These are phyloP conservation scores for Batkoa obscura DNA, from an alignment of 371 early-diverging fungal species.

Conservation along the genomic window DNA sequence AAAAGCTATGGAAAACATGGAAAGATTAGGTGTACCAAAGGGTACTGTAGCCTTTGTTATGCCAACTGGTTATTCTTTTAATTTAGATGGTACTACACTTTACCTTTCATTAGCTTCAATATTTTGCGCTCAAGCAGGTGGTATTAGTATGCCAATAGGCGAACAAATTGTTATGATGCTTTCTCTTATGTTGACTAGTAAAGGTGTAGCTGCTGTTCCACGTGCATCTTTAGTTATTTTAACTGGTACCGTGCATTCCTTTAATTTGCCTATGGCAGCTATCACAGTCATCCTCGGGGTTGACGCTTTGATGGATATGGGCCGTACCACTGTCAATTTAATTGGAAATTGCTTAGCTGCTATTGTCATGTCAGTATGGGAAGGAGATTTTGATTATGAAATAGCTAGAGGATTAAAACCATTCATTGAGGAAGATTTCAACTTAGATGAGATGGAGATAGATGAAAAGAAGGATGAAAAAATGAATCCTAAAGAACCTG, in stretches of 20 bases:
- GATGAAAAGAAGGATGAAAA: too few species aligned
- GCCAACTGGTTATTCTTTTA: constrained; percentile 66
- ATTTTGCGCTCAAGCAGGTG: constrained; percentile 45
- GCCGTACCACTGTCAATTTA: constrained; percentile 46
- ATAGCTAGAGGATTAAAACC: background rate
- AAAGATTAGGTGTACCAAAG: constrained; percentile 45
- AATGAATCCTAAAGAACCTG: too few species aligned
- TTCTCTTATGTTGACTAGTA: constrained; percentile 48
- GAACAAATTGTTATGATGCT: constrained; percentile 50
- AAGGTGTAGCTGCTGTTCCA: constrained; percentile 68
- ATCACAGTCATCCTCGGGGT: constrained; percentile 42
- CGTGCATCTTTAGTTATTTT: constrained; percentile 49
- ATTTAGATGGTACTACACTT: constrained; percentile 62
- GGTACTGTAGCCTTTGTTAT: constrained; percentile 51
- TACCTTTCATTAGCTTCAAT: constrained; percentile 44
- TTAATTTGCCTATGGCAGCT: constrained; percentile 32
- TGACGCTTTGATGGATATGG: constrained; percentile 66
- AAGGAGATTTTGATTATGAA: constrained; percentile 27
- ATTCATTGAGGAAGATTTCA: too few species aligned
- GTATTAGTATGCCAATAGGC: constrained; percentile 25
- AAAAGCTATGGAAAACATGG: constrained; percentile 48
- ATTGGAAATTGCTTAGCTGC: constrained; percentile 55
- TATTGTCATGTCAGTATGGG: constrained; percentile 49
- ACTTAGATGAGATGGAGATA: too few species aligned
- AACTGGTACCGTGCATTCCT: constrained; percentile 24